phyloP scores from a whole-genome alignment of 2,329 filamentous ascomycete genomes.

The Ophiostoma angusticollis region DNA sequence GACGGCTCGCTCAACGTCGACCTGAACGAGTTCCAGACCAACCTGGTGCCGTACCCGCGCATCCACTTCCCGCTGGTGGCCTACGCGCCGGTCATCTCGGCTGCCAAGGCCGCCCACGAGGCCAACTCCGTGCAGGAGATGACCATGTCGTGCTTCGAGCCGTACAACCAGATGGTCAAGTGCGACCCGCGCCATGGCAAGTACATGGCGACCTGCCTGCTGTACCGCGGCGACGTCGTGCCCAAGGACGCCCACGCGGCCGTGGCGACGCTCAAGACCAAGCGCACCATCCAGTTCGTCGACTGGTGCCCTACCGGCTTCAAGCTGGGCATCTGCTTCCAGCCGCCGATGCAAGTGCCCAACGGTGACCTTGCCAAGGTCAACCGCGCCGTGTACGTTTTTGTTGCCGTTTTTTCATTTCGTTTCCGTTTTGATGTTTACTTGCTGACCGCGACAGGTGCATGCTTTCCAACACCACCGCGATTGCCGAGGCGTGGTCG shows the following conservation, averaged over 20 bases:
- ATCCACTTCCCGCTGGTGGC: slow-evolving; percentile 99
- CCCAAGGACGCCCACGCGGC: slow-evolving; percentile 89
- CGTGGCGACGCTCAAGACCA: slow-evolving; percentile 95
- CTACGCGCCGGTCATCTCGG: slow-evolving; percentile 87
- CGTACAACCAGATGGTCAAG: slow-evolving; percentile 99
- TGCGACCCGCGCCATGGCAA: slow-evolving; percentile 97
- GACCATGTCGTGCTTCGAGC: slow-evolving; percentile 98
- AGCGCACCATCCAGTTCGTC: slow-evolving; percentile 97
- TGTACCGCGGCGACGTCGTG: slow-evolving; percentile 97
- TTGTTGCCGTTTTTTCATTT: not conserved
- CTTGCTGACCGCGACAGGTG: slow-evolving; percentile 42
- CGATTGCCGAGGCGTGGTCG: slow-evolving; percentile 96
- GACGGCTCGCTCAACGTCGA: slow-evolving; percentile 98
- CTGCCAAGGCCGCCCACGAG: slow-evolving; percentile 92
- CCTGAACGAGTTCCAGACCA: slow-evolving; percentile 99
- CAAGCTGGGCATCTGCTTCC: slow-evolving; percentile 99
- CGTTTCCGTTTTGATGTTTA: slow-evolving; percentile 11
- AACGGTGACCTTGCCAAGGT: slow-evolving; percentile 94
- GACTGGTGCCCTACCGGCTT: slow-evolving; percentile 99
- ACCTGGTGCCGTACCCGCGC: slow-evolving; percentile 95
- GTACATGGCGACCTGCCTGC: slow-evolving; percentile 97
- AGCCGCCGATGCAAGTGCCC: slow-evolving; percentile 58
- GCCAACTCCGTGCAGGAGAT: slow-evolving; percentile 97
- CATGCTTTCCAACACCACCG: slow-evolving; percentile 98
- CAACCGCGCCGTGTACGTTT: slow-evolving; percentile 82